Percentiles rank a stretch among this genome's conserved stretches.
Evolutionary conservation across 192 early-diverging fungal species (phyloP).

Genomic region (Coemansia sp.): DNA sequence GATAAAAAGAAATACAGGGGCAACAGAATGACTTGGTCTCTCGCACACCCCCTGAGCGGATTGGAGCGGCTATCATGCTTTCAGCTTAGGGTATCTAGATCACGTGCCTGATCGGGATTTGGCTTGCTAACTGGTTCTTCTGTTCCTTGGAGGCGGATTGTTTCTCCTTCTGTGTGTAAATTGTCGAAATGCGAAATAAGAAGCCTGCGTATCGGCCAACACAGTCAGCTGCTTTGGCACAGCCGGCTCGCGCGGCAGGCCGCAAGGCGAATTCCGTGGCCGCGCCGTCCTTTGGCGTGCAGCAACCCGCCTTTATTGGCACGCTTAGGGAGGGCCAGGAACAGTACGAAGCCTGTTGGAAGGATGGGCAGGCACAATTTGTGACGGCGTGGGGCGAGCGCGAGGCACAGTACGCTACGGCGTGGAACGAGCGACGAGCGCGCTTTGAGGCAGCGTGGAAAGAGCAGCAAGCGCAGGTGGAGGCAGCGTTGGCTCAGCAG

Average conservation of each 20-base stretch:
- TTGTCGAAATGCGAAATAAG: neutral
- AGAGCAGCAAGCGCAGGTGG: neutral
- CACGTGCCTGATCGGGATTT: neutral
- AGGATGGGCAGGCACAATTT: neutral
- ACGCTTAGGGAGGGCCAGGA: neutral
- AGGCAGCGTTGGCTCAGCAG: neutral
- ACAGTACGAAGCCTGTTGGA: neutral
- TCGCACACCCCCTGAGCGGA: too few relatives aligned
- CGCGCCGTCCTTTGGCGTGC: neutral
- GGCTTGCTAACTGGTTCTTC: neutral
- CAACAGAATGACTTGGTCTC: too few relatives aligned
- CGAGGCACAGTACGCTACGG: neutral
- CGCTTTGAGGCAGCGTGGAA: slow-evolving; percentile 1
- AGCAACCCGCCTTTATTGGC: neutral
- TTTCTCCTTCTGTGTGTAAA: neutral
- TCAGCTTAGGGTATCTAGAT: neutral
- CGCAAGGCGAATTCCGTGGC: neutral
- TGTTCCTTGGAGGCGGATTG: too few relatives aligned
- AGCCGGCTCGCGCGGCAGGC: neutral
- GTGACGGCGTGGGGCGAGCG: neutral
- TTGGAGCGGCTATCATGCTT: too few relatives aligned
- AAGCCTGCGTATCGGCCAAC: neutral
- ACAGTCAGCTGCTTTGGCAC: neutral
- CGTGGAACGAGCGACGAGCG: slow-evolving; percentile 1
- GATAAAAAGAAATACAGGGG: neutral